phyloP scores from a whole-genome alignment of 2,329 filamentous ascomycete genomes.

The Pyrenophora tritici-repentis region DNA sequence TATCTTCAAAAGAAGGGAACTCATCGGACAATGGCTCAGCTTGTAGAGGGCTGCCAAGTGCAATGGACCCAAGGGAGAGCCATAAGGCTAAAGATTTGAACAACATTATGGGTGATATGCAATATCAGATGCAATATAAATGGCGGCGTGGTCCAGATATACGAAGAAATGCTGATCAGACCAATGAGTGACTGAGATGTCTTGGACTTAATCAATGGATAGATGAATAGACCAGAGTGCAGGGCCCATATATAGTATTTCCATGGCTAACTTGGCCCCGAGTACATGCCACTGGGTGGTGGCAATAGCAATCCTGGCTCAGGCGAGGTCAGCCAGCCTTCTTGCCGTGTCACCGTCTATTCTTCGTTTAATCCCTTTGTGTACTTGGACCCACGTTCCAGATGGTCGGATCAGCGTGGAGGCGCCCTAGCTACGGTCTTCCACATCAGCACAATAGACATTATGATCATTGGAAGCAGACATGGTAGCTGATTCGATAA shows the following conservation, averaged over 20 bases:
- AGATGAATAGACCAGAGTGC: slow-evolving; percentile 10
- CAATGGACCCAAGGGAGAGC: slow-evolving; percentile 33
- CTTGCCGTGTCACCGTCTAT: slow-evolving; percentile 6
- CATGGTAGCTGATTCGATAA: slow-evolving; percentile 1
- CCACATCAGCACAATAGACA: not conserved
- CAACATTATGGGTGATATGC: slow-evolving; percentile 27
- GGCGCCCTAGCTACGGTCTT: not conserved
- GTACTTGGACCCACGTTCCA: not conserved
- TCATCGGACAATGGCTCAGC: slow-evolving; percentile 15
- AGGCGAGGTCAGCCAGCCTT: slow-evolving; percentile 4
- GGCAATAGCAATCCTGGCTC: not conserved
- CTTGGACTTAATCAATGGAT: slow-evolving; percentile 12
- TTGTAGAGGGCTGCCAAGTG: slow-evolving; percentile 33
- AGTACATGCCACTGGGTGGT: slow-evolving; percentile 1
- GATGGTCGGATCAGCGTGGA: slow-evolving; percentile 1
- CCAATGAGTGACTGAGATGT: slow-evolving; percentile 17
- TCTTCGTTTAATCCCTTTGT: slow-evolving; percentile 4
- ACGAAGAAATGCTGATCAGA: slow-evolving; percentile 7
- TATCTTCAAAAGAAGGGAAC: slow-evolving; percentile 18
- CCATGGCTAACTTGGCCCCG: slow-evolving; percentile 3
- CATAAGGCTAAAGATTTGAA: slow-evolving; percentile 28
- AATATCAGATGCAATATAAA: slow-evolving; percentile 11
- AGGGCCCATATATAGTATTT: slow-evolving; percentile 23
- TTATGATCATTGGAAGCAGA: not conserved
- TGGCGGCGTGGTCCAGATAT: slow-evolving; percentile 13